phyloP scores from a whole-genome alignment of 352 stramenopile species.

The Pythium aristosporum region DNA sequence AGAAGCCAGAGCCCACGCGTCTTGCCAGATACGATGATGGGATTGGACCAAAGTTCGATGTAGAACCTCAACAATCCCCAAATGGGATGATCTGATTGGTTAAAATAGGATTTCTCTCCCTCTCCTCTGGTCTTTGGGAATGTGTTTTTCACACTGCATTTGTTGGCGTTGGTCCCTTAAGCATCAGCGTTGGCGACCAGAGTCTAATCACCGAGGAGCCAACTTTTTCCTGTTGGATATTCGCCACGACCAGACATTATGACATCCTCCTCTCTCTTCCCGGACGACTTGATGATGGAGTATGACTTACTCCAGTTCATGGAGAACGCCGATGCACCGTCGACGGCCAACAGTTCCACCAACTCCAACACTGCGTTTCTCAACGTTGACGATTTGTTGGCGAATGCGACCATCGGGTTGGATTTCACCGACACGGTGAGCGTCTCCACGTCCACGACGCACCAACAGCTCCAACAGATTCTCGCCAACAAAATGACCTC shows the following conservation, averaged over 20 bases:
- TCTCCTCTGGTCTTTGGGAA: no score
- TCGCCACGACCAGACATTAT: slow-evolving; percentile 8
- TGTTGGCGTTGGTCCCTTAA: slow-evolving; percentile 10
- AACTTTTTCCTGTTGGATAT: neutral
- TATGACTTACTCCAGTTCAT: slow-evolving; percentile 42
- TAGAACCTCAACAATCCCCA: no score
- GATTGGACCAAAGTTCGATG: slow-evolving; percentile 6
- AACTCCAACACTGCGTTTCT: slow-evolving; percentile 8
- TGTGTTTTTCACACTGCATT: neutral
- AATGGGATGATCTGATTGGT: neutral
- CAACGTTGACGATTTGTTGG: slow-evolving; percentile 34
- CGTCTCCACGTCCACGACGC: neutral
- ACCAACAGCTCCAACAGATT: slow-evolving; percentile 19
- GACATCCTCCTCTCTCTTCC: slow-evolving; percentile 26
- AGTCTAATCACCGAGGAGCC: slow-evolving; percentile 15
- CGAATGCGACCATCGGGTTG: slow-evolving; percentile 24
- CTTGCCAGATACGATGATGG: neutral
- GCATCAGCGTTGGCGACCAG: slow-evolving; percentile 1
- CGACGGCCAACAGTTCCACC: neutral
- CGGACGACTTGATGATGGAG: slow-evolving; percentile 34
- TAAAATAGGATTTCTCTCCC: neutral
- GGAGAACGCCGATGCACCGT: slow-evolving; percentile 26
- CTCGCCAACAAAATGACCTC: slow-evolving; percentile 4
- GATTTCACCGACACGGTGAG: slow-evolving; percentile 21
- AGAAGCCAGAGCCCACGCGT: neutral